A percentile compares a stretch with the other conserved stretches of the same genome.
Conservation (phyloP, 2,329 filamentous ascomycete genomes). For the Lachnellula arida region DNA sequence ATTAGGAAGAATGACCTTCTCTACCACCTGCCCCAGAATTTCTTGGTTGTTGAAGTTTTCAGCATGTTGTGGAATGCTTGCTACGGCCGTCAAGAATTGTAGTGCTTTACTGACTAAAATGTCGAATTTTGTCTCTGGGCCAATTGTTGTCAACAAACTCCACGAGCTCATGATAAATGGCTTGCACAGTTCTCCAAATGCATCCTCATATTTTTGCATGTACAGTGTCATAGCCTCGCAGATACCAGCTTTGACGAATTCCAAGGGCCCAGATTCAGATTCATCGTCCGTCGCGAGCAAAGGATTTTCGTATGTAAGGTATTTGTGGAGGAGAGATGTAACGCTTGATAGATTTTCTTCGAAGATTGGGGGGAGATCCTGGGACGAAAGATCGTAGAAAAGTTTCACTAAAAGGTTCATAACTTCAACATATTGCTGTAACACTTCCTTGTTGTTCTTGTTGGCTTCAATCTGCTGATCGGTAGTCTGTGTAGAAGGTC, state of each 20-base stretch:
- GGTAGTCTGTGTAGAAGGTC: constrained; percentile 46
- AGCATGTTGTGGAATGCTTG: constrained; percentile 72
- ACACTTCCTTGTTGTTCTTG: constrained; percentile 65
- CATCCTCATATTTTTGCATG: constrained; percentile 92
- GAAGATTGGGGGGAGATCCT: constrained; percentile 91
- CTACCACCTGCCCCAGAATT: constrained; percentile 79
- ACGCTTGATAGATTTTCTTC: constrained; percentile 81
- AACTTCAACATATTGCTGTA: constrained; percentile 77
- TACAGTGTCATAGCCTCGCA: constrained; percentile 88
- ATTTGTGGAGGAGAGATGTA: constrained; percentile 80
- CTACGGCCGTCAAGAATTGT: constrained; percentile 89
- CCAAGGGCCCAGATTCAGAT: constrained; percentile 76
- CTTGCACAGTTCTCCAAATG: constrained; percentile 73
- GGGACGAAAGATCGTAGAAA: constrained; percentile 93
- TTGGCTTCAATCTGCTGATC: constrained; percentile 71
- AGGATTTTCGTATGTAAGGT: constrained; percentile 84
- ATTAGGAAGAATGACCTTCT: constrained; percentile 94
- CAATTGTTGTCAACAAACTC: constrained; percentile 82
- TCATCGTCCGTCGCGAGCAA: constrained; percentile 81
- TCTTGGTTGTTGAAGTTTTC: constrained; percentile 78
- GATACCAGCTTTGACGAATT: constrained; percentile 87
- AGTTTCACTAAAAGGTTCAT: constrained; percentile 88
- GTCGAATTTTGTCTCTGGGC: constrained; percentile 88
- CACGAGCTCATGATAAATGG: constrained; percentile 88
- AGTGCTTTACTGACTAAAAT: constrained; percentile 89